A percentile compares a stretch with the other conserved stretches of the same genome.
Evolutionary conservation across 2,329 filamentous ascomycete genomes (phyloP).

Genomic region (Aspergillus fischeri): DNA sequence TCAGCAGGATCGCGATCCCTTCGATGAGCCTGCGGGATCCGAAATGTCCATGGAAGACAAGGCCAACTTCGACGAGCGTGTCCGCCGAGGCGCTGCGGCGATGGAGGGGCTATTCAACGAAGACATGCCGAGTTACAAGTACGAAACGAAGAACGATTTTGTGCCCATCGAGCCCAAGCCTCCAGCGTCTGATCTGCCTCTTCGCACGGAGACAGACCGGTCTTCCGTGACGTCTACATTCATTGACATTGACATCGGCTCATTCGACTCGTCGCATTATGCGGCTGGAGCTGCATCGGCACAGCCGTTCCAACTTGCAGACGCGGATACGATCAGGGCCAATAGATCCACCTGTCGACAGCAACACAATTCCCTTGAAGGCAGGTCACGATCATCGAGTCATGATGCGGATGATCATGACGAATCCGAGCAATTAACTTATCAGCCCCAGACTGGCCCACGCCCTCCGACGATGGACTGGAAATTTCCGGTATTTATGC

Average conservation of each 20-base stretch:
- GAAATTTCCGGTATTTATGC: slow-evolving; percentile 41
- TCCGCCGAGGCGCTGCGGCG: slow-evolving; percentile 53
- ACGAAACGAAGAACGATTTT: slow-evolving; percentile 51
- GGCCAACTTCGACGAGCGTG: slow-evolving; percentile 54
- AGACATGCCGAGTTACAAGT: slow-evolving; percentile 54
- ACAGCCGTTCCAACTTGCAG: slow-evolving; percentile 48
- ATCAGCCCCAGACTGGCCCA: slow-evolving; percentile 32
- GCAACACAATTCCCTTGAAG: slow-evolving; percentile 34
- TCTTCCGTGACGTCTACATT: slow-evolving; percentile 47
- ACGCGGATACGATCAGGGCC: slow-evolving; percentile 54
- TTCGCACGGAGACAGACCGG: slow-evolving; percentile 43
- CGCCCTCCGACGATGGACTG: slow-evolving; percentile 46
- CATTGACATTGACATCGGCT: slow-evolving; percentile 56
- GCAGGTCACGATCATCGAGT: slow-evolving; percentile 29
- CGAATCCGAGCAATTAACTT: slow-evolving; percentile 25
- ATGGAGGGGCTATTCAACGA: slow-evolving; percentile 57
- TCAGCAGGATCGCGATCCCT: slow-evolving; percentile 22
- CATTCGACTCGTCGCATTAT: slow-evolving; percentile 48
- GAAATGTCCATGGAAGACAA: slow-evolving; percentile 44
- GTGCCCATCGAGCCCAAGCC: slow-evolving; percentile 41
- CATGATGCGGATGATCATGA: slow-evolving; percentile 24
- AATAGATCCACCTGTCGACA: slow-evolving; percentile 49
- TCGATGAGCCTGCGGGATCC: slow-evolving; percentile 26
- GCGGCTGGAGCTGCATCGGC: slow-evolving; percentile 49
- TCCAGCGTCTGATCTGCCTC: slow-evolving; percentile 52